phyloP scores from a whole-genome alignment of 148 eudicot species.

The Vaccinium corymbosum region DNA sequence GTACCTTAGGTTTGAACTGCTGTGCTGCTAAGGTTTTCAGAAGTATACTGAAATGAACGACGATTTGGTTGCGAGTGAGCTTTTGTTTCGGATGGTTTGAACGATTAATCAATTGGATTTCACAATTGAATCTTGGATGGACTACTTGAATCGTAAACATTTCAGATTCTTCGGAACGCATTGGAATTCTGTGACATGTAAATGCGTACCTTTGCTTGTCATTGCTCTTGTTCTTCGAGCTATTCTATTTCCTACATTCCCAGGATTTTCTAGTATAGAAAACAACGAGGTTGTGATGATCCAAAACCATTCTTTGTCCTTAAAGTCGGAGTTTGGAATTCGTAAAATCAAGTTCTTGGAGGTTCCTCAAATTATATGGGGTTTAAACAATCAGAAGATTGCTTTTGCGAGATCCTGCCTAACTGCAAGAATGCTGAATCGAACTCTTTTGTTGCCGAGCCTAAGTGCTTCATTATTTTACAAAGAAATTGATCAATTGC shows the following conservation, averaged over 20 bases:
- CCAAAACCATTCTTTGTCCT: conserved; percentile 4
- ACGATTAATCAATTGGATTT: conserved; percentile 1
- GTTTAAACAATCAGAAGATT: conserved; percentile 93
- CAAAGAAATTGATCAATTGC: conserved; percentile 75
- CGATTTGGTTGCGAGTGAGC: background rate
- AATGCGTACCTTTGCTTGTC: conserved; percentile 49
- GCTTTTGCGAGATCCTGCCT: conserved; percentile 94
- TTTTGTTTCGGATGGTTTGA: background rate
- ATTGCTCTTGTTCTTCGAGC: conserved; percentile 44
- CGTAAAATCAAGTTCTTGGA: conserved; percentile 56
- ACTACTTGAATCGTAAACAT: conserved; percentile 31
- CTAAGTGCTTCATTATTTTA: conserved; percentile 89
- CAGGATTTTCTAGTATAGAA: conserved; percentile 27
- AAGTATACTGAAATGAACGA: background rate
- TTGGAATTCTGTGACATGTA: conserved; percentile 47
- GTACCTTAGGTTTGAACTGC: background rate
- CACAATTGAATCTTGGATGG: conserved; percentile 40
- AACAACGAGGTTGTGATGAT: conserved; percentile 22
- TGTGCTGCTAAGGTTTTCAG: background rate
- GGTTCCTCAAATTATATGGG: conserved; percentile 96
- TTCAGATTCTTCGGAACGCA: conserved; percentile 36
- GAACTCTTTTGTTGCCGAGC: conserved; percentile 87
- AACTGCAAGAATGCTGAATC: conserved; percentile 73
- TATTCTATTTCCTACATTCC: conserved; percentile 33
- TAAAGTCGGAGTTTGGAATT: conserved; percentile 20